These are phyloP conservation scores for Mucor indicus DNA, from an alignment of 371 early-diverging fungal genomes.

Conservation along the genomic window DNA sequence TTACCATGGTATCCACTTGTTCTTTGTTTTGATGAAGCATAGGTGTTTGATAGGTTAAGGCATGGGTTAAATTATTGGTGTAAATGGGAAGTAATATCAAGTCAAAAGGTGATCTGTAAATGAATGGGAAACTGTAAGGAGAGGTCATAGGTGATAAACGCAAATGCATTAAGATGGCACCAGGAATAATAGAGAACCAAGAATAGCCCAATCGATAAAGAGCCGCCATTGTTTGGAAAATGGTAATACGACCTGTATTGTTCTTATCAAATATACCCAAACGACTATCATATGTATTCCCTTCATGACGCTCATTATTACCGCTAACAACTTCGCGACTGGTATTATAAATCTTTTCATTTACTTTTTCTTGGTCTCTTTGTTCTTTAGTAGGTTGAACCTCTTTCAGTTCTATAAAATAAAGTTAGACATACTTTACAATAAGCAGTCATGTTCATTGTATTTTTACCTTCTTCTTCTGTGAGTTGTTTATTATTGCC, in stretches of 20 bases:
- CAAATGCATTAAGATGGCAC: constrained; percentile 36
- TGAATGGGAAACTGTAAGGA: constrained; percentile 40
- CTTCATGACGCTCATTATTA: neutral
- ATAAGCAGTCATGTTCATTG: neutral
- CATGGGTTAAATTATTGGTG: constrained; percentile 19
- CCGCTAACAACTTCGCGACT: neutral
- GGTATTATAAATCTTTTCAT: neutral
- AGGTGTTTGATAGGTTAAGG: constrained; percentile 23
- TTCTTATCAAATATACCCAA: constrained; percentile 26
- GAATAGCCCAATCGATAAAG: constrained; percentile 38
- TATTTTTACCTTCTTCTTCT: constrained; percentile 22
- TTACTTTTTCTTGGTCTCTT: constrained; percentile 12
- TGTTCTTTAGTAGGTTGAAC: constrained; percentile 10
- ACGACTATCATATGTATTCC: constrained; percentile 6
- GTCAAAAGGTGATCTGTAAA: constrained; percentile 38
- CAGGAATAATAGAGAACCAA: constrained; percentile 33
- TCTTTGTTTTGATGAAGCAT: constrained; percentile 18
- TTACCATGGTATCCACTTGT: constrained; percentile 15
- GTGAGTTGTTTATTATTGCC: constrained; percentile 19
- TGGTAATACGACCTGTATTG: constrained; percentile 26
- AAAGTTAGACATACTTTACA: neutral
- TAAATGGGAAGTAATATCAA: constrained; percentile 40
- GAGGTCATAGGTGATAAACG: constrained; percentile 42
- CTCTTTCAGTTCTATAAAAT: constrained; percentile 7
- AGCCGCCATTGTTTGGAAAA: constrained; percentile 38